Evolutionary conservation across 352 stramenopile genomes (phyloP).

Genomic region (Phytopythium kandeliae): DNA sequence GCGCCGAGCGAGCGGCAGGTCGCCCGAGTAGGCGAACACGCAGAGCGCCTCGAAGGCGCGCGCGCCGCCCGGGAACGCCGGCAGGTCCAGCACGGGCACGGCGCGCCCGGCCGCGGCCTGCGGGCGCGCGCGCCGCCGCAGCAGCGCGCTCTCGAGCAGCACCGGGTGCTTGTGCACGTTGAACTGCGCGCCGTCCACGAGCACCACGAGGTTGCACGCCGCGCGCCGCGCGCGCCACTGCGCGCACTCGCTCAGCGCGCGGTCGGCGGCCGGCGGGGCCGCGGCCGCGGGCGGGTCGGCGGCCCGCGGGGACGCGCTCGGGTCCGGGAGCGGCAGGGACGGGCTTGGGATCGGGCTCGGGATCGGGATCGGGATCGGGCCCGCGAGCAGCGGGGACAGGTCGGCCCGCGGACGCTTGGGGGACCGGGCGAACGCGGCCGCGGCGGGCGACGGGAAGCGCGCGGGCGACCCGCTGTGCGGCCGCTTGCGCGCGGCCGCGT

Average conservation of each 20-base stretch:
- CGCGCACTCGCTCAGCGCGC: constrained; percentile 50
- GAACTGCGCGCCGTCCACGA: constrained; percentile 57
- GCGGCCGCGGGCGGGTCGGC: constrained; percentile 11
- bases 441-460: background rate
- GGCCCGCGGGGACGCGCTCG: constrained; percentile 23
- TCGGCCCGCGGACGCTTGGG: background rate
- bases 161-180: constrained; percentile 70
- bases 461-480: background rate
- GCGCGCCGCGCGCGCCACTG: constrained; percentile 32
- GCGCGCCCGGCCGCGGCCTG: constrained; percentile 10
- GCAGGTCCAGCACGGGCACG: constrained; percentile 38
- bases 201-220: constrained; percentile 57
- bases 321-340: too few species aligned
- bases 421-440: too few species aligned
- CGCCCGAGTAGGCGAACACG: constrained; percentile 63
- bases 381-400: too few species aligned
- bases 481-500: constrained; percentile 9
- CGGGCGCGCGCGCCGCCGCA: constrained; percentile 35
- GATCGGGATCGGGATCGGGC: too few species aligned
- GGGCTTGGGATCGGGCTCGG: too few species aligned
- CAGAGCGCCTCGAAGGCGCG: constrained; percentile 59
- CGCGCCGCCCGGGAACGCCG: constrained; percentile 43
- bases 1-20: constrained; percentile 22
- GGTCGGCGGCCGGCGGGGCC: constrained; percentile 14
- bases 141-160: constrained; percentile 40